A percentile compares a stretch with the other conserved stretches of the same genome.
phyloP scores from a whole-genome alignment of 192 early-diverging fungal genomes.

The Phycomyces blakesleeanus region DNA sequence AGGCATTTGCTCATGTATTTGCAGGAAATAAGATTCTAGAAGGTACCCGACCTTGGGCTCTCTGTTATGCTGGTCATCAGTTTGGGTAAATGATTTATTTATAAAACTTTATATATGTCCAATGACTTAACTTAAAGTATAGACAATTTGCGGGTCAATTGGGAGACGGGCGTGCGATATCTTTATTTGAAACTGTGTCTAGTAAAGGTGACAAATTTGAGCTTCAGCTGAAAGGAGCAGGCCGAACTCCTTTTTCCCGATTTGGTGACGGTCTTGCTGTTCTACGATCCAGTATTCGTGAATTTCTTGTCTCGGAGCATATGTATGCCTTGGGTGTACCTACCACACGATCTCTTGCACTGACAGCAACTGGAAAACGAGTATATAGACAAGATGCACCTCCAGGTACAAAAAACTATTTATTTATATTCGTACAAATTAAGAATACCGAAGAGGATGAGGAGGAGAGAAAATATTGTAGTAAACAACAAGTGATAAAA shows the following conservation, averaged over 20 bases:
- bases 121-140: too few relatives aligned
- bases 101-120: too few relatives aligned
- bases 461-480: too few relatives aligned
- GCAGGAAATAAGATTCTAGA: constrained; percentile 42
- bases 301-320: constrained; percentile 74
- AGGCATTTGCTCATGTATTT: constrained; percentile 31
- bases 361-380: constrained; percentile 57
- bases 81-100: too few relatives aligned
- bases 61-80: constrained; percentile 71
- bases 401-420: constrained; percentile 3
- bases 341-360: constrained; percentile 70
- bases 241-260: constrained; percentile 83
- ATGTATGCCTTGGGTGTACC: constrained; percentile 72
- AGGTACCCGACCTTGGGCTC: constrained; percentile 58
- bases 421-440: background rate
- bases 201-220: constrained; percentile 54
- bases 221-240: constrained; percentile 83
- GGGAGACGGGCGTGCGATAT: constrained; percentile 85
- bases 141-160: constrained; percentile 67
- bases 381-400: constrained; percentile 63
- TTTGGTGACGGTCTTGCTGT: constrained; percentile 87
- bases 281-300: constrained; percentile 81
- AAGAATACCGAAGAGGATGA: too few relatives aligned
- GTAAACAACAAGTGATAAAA: too few relatives aligned
- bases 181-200: constrained; percentile 54